Base-by-base conservation (phyloP, 2,329 filamentous ascomycete genomes). In the Colletotrichum eleusines region DNA sequence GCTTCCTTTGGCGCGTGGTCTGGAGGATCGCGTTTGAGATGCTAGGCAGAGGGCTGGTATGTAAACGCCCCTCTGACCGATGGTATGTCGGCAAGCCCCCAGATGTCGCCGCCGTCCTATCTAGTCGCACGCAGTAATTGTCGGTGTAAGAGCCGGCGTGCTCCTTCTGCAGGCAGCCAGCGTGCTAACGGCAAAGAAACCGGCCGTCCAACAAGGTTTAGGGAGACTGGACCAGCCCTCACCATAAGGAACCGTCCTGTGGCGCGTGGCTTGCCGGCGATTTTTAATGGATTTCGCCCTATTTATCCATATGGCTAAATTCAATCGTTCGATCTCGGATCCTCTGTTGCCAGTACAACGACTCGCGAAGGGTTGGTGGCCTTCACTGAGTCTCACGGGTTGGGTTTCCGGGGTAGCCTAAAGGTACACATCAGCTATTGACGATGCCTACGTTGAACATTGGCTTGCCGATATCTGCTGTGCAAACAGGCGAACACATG, bases 1-100 rank as follows among this genome's bases (percentile, higher is more conserved):
- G n/a, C 28, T 12, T 42, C 48, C 23, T 23, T 8, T 20, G 44
- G 20, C 20, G 20, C 16, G 26, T 20, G 9, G 6, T 20, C 26
- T 42, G 44, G 16, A 63, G 50, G 40, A 50, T 67, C 38, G 50
- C 48, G 64, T 50, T 67, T 62, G 60, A 23, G 14, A 28, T 54
- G 11, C 26, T 18, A 33, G 44, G 46, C 54, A 4, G 38, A n/a
- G 42, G 42, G 8, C 7, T 5, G 38, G 16, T 12, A 8, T 33
- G 12, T 26, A 40, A 20, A 33, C 31, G 33, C n/a, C 23, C 16
- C 26, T 42, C 5, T 26, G 14, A 12, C 20, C 16, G 26, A 35
- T n/a, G 51, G 31, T n/a, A n/a, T n/a, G n/a, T 23, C 51, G 18
- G 11, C 23, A 54, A 9, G 28, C 31, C 51, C 31, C 9, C 23